A percentile compares a stretch with the other conserved stretches of the same genome.
Conservation (phyloP, 768 basidiomycete genomes). For the Termitomyces sp. region DNA sequence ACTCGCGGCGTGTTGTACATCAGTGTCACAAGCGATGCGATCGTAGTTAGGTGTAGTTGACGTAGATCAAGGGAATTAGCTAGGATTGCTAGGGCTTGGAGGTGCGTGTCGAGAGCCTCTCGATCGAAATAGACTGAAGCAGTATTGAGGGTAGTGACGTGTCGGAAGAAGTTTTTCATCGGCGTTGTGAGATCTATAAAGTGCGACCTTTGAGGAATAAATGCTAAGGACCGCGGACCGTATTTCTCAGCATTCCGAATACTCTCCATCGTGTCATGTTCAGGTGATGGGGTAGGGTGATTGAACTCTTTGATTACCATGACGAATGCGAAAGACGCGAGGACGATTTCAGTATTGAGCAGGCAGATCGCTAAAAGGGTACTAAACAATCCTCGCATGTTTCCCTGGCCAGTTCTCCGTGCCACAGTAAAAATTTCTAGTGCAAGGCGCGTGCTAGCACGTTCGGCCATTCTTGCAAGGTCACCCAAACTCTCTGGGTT, state of each 20-base stretch:
- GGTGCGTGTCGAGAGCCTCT: slow-evolving; percentile 26
- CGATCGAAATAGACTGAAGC: slow-evolving; percentile 5
- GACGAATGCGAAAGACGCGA: slow-evolving; percentile 70
- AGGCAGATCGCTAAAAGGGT: slow-evolving; percentile 61
- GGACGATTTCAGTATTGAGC: slow-evolving; percentile 74
- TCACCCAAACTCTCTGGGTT: slow-evolving; percentile 25
- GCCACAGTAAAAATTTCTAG: slow-evolving; percentile 51
- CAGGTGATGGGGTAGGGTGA: slow-evolving; percentile 18
- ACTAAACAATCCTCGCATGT: slow-evolving; percentile 59
- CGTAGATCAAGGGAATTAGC: slow-evolving; percentile 48
- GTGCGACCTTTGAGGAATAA: neutral
- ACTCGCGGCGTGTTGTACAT: slow-evolving; percentile 45
- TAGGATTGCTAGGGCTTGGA: slow-evolving; percentile 64
- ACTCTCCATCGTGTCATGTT: slow-evolving; percentile 11
- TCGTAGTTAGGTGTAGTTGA: slow-evolving; percentile 39
- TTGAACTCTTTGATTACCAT: slow-evolving; percentile 65
- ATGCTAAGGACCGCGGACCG: slow-evolving; percentile 6
- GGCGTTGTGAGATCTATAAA: neutral
- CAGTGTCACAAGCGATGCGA: slow-evolving; percentile 42
- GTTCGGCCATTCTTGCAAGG: slow-evolving; percentile 29
- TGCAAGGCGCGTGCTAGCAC: slow-evolving; percentile 45
- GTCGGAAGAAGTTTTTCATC: neutral
- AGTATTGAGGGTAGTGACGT: neutral
- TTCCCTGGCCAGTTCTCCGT: slow-evolving; percentile 48
- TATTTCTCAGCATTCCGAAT: slow-evolving; percentile 7